Evolutionary conservation across 768 basidiomycete species (phyloP).

Genomic region (Vararia minispora): DNA sequence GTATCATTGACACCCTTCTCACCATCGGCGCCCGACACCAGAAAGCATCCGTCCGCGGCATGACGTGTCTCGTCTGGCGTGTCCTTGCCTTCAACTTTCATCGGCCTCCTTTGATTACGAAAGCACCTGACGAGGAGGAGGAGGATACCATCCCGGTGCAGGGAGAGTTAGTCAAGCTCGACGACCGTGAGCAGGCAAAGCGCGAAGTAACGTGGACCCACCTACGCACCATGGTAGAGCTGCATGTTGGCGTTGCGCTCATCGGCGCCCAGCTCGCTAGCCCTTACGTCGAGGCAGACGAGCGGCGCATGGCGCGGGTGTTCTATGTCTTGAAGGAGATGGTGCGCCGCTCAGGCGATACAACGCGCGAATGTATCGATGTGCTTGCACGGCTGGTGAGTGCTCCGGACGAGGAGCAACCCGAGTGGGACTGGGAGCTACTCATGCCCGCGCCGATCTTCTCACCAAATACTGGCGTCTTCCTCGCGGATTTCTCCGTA

Average conservation of each 20-base stretch:
- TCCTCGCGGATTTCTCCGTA: conserved; percentile 39
- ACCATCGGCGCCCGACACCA: conserved; percentile 46
- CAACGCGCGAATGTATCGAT: conserved; percentile 45
- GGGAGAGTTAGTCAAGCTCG: conserved; percentile 17
- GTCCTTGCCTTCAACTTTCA: conserved; percentile 55
- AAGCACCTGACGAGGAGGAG: conserved; percentile 17
- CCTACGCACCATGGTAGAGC: conserved; percentile 41
- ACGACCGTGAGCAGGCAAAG: conserved; percentile 12
- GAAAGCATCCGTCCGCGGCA: conserved; percentile 51
- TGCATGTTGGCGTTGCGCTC: conserved; percentile 45
- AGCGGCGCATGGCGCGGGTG: conserved; percentile 30
- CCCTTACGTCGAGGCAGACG: conserved; percentile 18
- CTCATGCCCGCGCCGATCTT: conserved; percentile 44
- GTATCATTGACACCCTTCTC: conserved; percentile 38
- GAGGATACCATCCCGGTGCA: too few relatives aligned
- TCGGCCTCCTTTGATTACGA: conserved; percentile 32
- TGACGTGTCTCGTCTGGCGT: conserved; percentile 58
- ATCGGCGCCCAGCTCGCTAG: conserved; percentile 41
- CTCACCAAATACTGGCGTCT: conserved; percentile 42
- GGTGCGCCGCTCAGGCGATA: conserved; percentile 40
- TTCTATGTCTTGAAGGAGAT: conserved; percentile 44
- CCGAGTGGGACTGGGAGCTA: conserved; percentile 35
- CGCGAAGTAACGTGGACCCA: conserved; percentile 34
- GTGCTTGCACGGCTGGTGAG: conserved; percentile 31
- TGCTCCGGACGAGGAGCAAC: conserved; percentile 2